Evolutionary conservation across 345 rosid genomes (phyloP), one percentile per base, ranked within the genome.

Genomic region (Clarkia xantiana): DNA sequence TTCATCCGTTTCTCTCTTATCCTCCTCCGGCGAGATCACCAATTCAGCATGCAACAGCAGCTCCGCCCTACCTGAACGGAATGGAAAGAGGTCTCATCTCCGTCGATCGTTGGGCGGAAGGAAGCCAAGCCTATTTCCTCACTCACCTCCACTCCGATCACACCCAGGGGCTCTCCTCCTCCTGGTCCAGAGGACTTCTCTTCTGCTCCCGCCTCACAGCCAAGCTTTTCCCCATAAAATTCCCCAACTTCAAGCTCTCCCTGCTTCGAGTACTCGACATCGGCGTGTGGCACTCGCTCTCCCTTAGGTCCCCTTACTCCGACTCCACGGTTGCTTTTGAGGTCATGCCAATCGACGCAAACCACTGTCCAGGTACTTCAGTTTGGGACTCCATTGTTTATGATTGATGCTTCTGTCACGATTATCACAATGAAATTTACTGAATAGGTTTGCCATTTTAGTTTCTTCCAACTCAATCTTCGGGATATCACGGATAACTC

Each of bases 81-180:
- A 86, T 86, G 90, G 94, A 83, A 70, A 67, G 63, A 43, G 84
- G 84, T 13, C 57, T 87, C 53, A 70, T 87, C 55, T 81, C 88
- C 46, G 86, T 84, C 53, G 91, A 87, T 46, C 75, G 77, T 52
- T 87, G 86, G 87, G 56, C 60, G 16, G 74, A 51, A 3, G 78
- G 77, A 8, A 81, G 94, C 67, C 83, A 79, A 38, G 80, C 69
- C 0, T 84, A 87, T 74, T 84, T 84, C 71, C 57, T 81, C 51
- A 84, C 87, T 10, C 91, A 84, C 67, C 67, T 84, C 44, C 86
- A 79, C 80, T 49, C 80, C 36, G 96, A 83, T 23, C 90, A 79
- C 65, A 81, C 84, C 19, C 69, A 58, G 3, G 91, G 94, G 63
- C 78, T 84, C 42, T 53, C 72, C 67, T 56, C 75, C 34, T 18